Evolutionary conservation across 2,329 filamentous ascomycete genomes (phyloP).

Genomic region (Chaetomium olivaceum): DNA sequence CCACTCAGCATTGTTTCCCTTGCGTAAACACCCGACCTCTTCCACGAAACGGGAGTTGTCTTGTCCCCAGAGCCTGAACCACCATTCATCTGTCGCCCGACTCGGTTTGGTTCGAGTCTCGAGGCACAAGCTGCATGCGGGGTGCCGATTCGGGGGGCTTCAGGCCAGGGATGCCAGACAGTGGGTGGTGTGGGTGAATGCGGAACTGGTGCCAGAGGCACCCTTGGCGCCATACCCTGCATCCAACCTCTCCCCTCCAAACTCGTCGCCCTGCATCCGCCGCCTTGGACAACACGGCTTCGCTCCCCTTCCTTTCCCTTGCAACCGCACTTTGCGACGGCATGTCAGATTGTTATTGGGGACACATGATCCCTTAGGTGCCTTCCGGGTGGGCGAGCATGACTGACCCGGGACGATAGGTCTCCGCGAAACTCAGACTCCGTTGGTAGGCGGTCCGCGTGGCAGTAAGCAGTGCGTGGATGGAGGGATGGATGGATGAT

Average conservation of each 20-base stretch:
- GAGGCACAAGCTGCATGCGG: conserved; percentile 11
- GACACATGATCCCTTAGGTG: conserved; percentile 13
- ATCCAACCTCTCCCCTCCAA: conserved; percentile 2
- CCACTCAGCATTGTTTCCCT: neutral
- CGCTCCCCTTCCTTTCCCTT: neutral
- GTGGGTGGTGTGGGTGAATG: neutral
- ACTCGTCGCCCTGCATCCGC: conserved; percentile 10
- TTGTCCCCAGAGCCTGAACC: neutral
- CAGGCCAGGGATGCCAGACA: neutral
- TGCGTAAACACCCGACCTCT: neutral
- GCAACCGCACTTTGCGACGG: conserved; percentile 13
- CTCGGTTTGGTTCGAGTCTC: conserved; percentile 1
- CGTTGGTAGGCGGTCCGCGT: neutral
- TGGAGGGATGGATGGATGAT: neutral
- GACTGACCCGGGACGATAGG: neutral
- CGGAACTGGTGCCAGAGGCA: neutral
- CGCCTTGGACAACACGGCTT: neutral
- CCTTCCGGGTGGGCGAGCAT: neutral
- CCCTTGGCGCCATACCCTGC: neutral
- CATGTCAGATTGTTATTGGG: neutral
- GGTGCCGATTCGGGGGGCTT: conserved; percentile 15
- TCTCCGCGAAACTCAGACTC: neutral
- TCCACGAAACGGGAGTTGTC: neutral
- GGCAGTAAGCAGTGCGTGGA: neutral
- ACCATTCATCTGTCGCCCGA: neutral